Evolutionary conservation across 2,329 filamentous ascomycete species (phyloP).

Genomic region (Penicillium brasilianum): DNA sequence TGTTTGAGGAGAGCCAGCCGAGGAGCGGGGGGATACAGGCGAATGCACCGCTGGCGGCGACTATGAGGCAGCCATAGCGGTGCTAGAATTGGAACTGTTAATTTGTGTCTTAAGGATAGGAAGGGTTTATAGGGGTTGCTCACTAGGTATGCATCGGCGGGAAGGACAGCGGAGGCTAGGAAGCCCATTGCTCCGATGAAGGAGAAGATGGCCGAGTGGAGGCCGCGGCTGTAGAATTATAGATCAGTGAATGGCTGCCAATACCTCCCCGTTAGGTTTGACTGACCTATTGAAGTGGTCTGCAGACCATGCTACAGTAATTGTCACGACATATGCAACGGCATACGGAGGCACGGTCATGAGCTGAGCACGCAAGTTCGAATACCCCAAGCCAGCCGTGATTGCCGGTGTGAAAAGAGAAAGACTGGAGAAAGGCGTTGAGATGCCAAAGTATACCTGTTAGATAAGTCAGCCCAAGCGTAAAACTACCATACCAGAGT

Average conservation of each 20-base stretch:
- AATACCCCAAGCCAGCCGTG: conserved; percentile 61
- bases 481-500: neutral
- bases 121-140: conserved; percentile 10
- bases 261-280: no score
- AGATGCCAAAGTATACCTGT: conserved; percentile 58
- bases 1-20: conserved; percentile 72
- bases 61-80: conserved; percentile 73
- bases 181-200: conserved; percentile 62
- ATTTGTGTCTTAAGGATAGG: neutral
- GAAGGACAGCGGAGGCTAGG: conserved; percentile 67
- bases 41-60: conserved; percentile 70
- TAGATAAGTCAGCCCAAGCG: conserved; percentile 14
- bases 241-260: neutral
- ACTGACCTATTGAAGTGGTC: conserved; percentile 51
- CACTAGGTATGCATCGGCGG: conserved; percentile 61
- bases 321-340: conserved; percentile 60
- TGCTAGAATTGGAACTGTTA: conserved; percentile 30
- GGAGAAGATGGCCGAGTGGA: conserved; percentile 57
- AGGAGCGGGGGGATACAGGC: conserved; percentile 71
- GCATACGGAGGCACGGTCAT: conserved; percentile 71
- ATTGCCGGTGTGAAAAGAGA: conserved; percentile 69
- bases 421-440: conserved; percentile 63
- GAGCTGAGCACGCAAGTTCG: conserved; percentile 65
- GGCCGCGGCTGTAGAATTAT: conserved; percentile 47
- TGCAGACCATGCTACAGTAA: conserved; percentile 63